Evolutionary conservation across 345 rosid genomes (phyloP), one percentile per base, ranked within the genome.

Genomic region (Boechera divaricarpa): DNA sequence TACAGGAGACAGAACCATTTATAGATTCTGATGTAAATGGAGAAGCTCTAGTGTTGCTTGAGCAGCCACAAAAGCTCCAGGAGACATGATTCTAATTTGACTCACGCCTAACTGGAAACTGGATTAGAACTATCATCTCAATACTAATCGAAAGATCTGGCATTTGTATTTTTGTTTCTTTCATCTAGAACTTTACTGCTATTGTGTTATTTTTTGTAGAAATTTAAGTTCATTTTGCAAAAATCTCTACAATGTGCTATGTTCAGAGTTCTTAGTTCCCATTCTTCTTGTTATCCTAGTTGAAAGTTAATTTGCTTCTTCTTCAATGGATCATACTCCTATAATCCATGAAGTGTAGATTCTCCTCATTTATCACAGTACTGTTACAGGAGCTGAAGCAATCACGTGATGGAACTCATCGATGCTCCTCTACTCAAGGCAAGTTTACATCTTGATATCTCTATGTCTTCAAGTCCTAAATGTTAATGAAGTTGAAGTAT

Each of bases 71-170:
- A 39, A 39, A 62, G 33, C 18, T 62, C 2, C 33, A 62, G 33
- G 67, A 62, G 53, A 83, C 62, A 38, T 73, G 63, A 53, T 53
- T 41, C 26, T 47, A 4, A 35, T 47, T 56, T 71, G 47, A 35
- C 35, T 58, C 33, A 4, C 11, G 21, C 18, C 13, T 73, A 39
- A 26, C n/a, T 49, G 28, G 48, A 47, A 48, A 15, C 41, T 73
- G 9, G 32, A 9, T 62, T 28, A 41, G 51, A 39, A 29, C 21
- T 52, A 29, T 52, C 54, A 26, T 38, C 51, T 70, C 45, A 82
- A 18, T 32, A 21, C 15, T 15, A 42, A 13, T 15, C 1, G 39
- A 44, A 29, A 44, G 26, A 33, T 66, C 33, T 11, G 33, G 2
- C 73, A 28, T 42, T 51, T 67, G 3, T 52, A 45, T 65, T 44